Conservation (phyloP, 768 basidiomycete genomes). For the Agaricus subrufescens region DNA sequence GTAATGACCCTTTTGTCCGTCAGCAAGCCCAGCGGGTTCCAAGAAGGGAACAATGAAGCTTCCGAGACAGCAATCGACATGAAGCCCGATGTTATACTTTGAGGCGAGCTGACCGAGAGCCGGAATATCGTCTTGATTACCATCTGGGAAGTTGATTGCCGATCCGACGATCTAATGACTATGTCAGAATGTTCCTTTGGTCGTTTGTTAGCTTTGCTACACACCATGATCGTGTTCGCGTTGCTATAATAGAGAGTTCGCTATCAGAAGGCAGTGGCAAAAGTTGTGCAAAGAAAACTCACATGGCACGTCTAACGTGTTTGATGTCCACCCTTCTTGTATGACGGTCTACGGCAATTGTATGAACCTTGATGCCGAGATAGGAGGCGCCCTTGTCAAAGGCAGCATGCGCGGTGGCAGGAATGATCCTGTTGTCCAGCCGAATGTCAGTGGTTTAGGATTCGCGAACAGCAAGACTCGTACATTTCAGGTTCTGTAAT, state of each 20-base stretch:
- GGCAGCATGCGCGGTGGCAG: slow-evolving; percentile 85
- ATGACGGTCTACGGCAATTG: slow-evolving; percentile 71
- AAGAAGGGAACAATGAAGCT: slow-evolving; percentile 94
- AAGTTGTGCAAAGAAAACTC: slow-evolving; percentile 25
- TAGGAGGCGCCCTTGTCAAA: slow-evolving; percentile 93
- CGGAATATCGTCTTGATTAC: slow-evolving; percentile 82
- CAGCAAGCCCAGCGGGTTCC: slow-evolving; percentile 67
- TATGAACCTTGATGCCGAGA: slow-evolving; percentile 85
- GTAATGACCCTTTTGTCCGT: slow-evolving; percentile 49
- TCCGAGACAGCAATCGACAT: slow-evolving; percentile 94
- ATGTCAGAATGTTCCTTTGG: not conserved
- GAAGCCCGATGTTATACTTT: slow-evolving; percentile 74
- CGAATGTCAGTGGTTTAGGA: not conserved
- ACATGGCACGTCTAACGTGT: slow-evolving; percentile 84
- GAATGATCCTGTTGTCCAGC: slow-evolving; percentile 57
- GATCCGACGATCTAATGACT: slow-evolving; percentile 72
- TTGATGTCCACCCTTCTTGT: slow-evolving; percentile 79
- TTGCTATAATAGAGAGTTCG: slow-evolving; percentile 45
- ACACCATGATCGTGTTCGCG: slow-evolving; percentile 81
- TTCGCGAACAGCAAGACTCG: slow-evolving; percentile 16
- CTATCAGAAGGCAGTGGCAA: not conserved
- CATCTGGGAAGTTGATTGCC: slow-evolving; percentile 81
- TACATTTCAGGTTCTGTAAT: slow-evolving; percentile 93
- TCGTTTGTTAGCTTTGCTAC: slow-evolving; percentile 5
- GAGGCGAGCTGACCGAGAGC: slow-evolving; percentile 72